phyloP scores from a whole-genome alignment of 257 asterid species.

The Solanum tacnaense region DNA sequence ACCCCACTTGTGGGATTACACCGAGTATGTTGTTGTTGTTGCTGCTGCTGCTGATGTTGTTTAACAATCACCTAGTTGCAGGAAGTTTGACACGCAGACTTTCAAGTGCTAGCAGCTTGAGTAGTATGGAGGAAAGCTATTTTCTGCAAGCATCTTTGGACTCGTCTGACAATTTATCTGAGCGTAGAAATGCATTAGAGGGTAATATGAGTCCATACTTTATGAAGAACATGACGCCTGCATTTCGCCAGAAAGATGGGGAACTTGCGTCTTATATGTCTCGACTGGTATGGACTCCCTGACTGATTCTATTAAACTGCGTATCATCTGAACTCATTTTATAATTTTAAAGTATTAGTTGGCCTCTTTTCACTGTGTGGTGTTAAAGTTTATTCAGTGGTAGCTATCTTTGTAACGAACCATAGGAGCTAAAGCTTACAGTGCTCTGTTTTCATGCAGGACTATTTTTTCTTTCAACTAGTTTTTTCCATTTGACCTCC shows the following conservation, averaged over 20 bases:
- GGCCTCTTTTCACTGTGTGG: neutral
- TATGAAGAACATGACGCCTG: conserved; percentile 77
- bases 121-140: conserved; percentile 96
- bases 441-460: neutral
- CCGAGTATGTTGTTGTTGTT: neutral
- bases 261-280: conserved; percentile 96
- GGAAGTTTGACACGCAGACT: conserved; percentile 67
- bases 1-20: neutral
- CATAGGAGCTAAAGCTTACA: neutral
- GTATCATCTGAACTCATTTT: neutral
- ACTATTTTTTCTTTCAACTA: neutral
- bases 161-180: conserved; percentile 61
- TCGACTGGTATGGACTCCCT: conserved; percentile 57
- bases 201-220: conserved; percentile 66
- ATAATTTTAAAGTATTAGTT: neutral
- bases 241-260: conserved; percentile 97
- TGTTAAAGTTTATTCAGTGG: neutral
- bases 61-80: conserved; percentile 31
- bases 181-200: conserved; percentile 55
- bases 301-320: neutral
- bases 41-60: neutral
- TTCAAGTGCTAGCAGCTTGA: conserved; percentile 83
- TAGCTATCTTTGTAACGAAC: neutral
- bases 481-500: neutral
- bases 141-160: conserved; percentile 83